phyloP scores from a whole-genome alignment of 1,284 basidiomycete genomes.

The Puccinia novopanici region DNA sequence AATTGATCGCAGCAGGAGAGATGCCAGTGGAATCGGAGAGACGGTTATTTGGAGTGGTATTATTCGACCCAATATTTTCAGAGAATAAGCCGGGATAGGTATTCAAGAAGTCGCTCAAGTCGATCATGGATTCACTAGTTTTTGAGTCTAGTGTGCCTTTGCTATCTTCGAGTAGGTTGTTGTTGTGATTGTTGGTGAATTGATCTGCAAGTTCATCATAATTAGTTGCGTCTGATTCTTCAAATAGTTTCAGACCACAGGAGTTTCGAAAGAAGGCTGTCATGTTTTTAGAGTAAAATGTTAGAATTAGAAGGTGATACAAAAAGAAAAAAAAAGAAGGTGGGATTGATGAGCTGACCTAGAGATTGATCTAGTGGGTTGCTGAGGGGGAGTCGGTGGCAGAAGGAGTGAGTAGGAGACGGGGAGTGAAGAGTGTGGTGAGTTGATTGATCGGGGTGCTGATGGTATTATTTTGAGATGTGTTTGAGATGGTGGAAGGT shows the following conservation, averaged over 20 bases:
- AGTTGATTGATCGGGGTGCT: neutral
- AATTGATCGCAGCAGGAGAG: slow-evolving; percentile 24
- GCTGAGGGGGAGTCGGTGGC: neutral
- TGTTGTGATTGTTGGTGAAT: neutral
- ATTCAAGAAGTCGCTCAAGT: slow-evolving; percentile 32
- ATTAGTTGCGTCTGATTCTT: neutral
- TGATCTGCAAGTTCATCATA: slow-evolving; percentile 6
- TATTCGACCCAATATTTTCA: neutral
- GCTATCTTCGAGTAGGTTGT: neutral
- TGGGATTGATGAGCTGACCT: neutral
- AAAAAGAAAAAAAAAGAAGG: neutral
- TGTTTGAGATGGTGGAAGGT: neutral
- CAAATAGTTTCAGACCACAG: slow-evolving; percentile 7
- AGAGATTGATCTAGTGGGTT: slow-evolving; percentile 32
- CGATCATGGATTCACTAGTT: slow-evolving; percentile 11
- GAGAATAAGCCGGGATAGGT: slow-evolving; percentile 40
- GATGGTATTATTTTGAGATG: neutral
- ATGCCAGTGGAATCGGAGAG: neutral
- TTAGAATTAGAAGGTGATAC: neutral
- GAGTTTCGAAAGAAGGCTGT: slow-evolving; percentile 31
- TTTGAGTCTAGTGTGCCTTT: neutral
- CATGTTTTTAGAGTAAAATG: neutral
- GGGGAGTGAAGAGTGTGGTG: slow-evolving; percentile 18
- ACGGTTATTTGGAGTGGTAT: too few species aligned
- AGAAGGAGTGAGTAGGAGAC: slow-evolving; percentile 23